Evolutionary conservation across 108 stramenopile species (phyloP), one percentile per base, ranked within the genome.

Genomic region (Skeletonema costatum): DNA sequence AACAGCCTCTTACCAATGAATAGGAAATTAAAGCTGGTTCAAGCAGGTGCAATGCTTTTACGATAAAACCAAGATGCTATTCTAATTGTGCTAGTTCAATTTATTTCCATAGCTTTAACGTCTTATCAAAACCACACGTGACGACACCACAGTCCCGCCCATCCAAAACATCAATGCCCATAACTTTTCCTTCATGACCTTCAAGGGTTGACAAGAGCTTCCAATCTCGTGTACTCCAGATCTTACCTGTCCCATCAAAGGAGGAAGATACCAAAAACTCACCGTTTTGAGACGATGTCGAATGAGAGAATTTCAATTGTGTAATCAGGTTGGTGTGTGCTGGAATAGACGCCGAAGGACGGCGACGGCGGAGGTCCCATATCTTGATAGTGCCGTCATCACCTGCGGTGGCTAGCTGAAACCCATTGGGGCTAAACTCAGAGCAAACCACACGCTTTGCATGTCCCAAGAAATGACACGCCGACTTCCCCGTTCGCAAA

Each of bases 161-260:
- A 56, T 83, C 77, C 60, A 92, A 68, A 12, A 97, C 33, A 72
- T 87, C 96, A 10, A 94, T 85, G 6, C 96, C 90, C 87, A 92
- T 97, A 13, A 98, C 96, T 81, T 99, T 97, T 50, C 98, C 97
- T 66, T 97, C 98, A 73, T 99, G 99, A 4, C 98, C 99, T 63
- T 95, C 87, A 44, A 98, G 77, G 9, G 83, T 85, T 8, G 91
- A 71, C 63, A 98, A 42, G 33, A 89, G 61, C 64, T 91, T 92
- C 97, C 97, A 99, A 60, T 91, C 89, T 68, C 97, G 77, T 13
- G 92, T 92, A 39, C 88, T 84, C 97, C 97, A 99, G 17, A 97
- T 44, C 76, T 95, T 97, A 29, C 87, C 92, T 1, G 93, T 96
- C 1, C 94, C 94, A 84, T 99, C 99, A 82, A 97, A 99, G 3